These are phyloP conservation scores for Gossypium stocksii DNA, from an alignment of 345 rosid species.

Conservation along the genomic window DNA sequence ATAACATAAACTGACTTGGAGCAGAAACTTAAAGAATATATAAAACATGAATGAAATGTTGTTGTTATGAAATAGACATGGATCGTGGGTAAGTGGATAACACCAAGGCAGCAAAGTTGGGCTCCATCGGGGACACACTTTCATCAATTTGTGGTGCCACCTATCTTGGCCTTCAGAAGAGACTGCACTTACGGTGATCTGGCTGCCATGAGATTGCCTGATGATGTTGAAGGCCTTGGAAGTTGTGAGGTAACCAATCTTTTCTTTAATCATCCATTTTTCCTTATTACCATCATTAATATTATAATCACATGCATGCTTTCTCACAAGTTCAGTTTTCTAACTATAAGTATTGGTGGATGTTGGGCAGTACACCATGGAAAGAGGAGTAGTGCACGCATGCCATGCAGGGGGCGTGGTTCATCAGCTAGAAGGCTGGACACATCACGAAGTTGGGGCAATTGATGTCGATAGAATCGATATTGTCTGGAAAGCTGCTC, in stretches of 20 bases:
- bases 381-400: slow-evolving; percentile 93
- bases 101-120: slow-evolving; percentile 86
- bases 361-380: slow-evolving; percentile 81
- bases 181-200: slow-evolving; percentile 91
- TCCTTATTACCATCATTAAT: not conserved
- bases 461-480: slow-evolving; percentile 84
- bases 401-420: slow-evolving; percentile 99
- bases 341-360: not conserved
- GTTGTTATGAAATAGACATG: slow-evolving; percentile 49
- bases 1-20: not conserved
- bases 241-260: slow-evolving; percentile 62
- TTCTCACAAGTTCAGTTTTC: not conserved
- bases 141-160: slow-evolving; percentile 98
- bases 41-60: not conserved
- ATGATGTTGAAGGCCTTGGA: slow-evolving; percentile 86
- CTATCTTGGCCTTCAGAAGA: slow-evolving; percentile 61
- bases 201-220: slow-evolving; percentile 95
- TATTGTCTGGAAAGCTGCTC: slow-evolving; percentile 86
- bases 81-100: slow-evolving; percentile 98
- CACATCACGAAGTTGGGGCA: slow-evolving; percentile 94
- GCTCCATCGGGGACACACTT: slow-evolving; percentile 91
- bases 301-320: not conserved
- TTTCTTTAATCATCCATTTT: not conserved
- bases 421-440: slow-evolving; percentile 83
- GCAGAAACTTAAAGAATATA: not conserved